phyloP scores from a whole-genome alignment of 495 filamentous ascomycete species.

The Choiromyces venosus region DNA sequence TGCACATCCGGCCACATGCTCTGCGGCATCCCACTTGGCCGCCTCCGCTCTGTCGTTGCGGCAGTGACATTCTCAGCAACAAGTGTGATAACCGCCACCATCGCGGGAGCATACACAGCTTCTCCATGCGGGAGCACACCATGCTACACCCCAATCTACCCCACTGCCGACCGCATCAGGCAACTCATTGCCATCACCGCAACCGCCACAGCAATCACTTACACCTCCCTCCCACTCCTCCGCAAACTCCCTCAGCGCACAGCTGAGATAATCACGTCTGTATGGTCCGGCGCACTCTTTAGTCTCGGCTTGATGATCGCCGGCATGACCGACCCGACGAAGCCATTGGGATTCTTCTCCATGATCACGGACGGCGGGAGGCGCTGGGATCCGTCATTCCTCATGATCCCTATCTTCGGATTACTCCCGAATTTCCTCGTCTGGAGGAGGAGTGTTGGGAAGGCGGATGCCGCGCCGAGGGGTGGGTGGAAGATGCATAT shows the following conservation, averaged over 20 bases:
- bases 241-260: constrained; percentile 14
- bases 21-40: constrained; percentile 53
- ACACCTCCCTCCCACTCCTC: constrained; percentile 40
- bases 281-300: constrained; percentile 52
- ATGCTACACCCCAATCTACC: constrained; percentile 52
- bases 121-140: constrained; percentile 43
- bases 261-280: constrained; percentile 42
- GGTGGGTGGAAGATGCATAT: constrained; percentile 51
- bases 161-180: constrained; percentile 40
- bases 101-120: constrained; percentile 41
- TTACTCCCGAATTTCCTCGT: constrained; percentile 41
- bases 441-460: constrained; percentile 27
- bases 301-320: constrained; percentile 53
- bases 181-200: constrained; percentile 43
- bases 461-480: constrained; percentile 43
- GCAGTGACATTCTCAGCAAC: constrained; percentile 54
- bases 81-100: constrained; percentile 50
- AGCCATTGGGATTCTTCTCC: constrained; percentile 54
- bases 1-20: constrained; percentile 62
- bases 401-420: constrained; percentile 51
- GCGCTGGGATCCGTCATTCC: constrained; percentile 50
- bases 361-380: constrained; percentile 45
- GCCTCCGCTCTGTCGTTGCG: constrained; percentile 51
- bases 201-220: constrained; percentile 31
- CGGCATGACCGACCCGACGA: constrained; percentile 53